Base-by-base conservation (phyloP, 108 stramenopile species). In the Hondaea fermentalgiana region DNA sequence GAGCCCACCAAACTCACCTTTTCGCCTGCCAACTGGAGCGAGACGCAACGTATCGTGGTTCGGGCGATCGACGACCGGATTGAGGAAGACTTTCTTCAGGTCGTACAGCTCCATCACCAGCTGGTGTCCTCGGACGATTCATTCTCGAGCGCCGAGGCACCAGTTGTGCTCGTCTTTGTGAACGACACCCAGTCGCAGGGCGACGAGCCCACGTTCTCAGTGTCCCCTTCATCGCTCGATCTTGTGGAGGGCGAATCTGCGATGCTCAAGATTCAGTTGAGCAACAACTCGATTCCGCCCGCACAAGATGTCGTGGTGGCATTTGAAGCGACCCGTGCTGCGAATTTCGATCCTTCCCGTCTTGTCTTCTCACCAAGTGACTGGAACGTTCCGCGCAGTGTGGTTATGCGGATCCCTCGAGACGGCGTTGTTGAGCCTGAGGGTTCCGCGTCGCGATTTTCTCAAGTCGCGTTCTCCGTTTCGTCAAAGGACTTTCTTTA, bases 71-170 rank as follows among this genome's bases (percentile, higher is more conserved):
- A 83, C 51, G 76, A 83, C 23, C 19, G 76, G 0, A 45, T 83
- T 16, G 45, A 53, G n/a, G 76, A 83, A 23, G 76, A 83, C 76
- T 83, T 83, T 23, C n/a, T 83, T 17, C 76, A 83, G 51, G 76
- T 83, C n/a, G 76, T 83, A 12, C 76, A 83, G 76, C 76, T 83
- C 25, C 23, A 21, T 17, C 76, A 83, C 2, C 19, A 35, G 76
- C 2, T 83, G 6, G 45, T 45, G 51, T 83, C 76, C n/a, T 21
- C 12, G n/a, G 76, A 83, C 28, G 23, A 21, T 6, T n/a, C 45
- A 3, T 83, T 83, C 49, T 14, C 12, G 3, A 17, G 51, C 16
- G 45, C 76, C 19, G 76, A 47, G 12, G 49, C 76, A 12, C 45
- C 49, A 19, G 51, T 53, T 83, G 76, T 83, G 49, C 14, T 53